Conservation (phyloP, 257 asterid genomes). For the Lycium barbarum region DNA sequence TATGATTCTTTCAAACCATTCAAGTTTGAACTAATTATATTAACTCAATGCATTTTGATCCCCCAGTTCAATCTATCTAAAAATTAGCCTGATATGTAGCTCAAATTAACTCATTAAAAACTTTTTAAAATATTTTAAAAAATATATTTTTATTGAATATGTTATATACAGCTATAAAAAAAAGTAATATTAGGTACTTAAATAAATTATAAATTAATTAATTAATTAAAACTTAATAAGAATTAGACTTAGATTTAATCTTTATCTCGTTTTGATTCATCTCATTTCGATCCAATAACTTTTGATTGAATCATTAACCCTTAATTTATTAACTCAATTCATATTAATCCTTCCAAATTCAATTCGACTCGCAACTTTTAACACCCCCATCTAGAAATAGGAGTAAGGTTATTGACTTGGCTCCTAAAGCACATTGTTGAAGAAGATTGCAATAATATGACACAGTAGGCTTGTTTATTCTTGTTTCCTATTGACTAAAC, state of each 20-base stretch:
- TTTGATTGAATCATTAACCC: neutral
- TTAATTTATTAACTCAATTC: neutral
- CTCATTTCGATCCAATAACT: neutral
- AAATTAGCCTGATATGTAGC: too few relatives aligned
- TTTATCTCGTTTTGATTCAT: neutral
- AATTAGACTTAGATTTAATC: too few relatives aligned
- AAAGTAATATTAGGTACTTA: too few relatives aligned
- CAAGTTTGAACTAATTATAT: too few relatives aligned
- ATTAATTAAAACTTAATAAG: too few relatives aligned
- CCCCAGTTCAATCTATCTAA: neutral
- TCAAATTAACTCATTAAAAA: neutral
- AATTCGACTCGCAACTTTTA: neutral
- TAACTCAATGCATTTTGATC: neutral
- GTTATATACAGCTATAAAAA: too few relatives aligned
- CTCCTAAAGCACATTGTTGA: neutral
- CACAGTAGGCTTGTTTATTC: neutral
- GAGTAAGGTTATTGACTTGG: conserved; percentile 24
- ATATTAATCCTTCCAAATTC: neutral
- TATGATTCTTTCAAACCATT: too few relatives aligned
- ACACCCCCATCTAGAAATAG: neutral
- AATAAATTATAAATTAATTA: neutral
- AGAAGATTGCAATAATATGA: neutral
- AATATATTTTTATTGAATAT: too few relatives aligned
- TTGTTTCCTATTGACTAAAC: conserved; percentile 42
- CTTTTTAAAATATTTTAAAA: too few relatives aligned